Conservation (phyloP, 2,329 filamentous ascomycete species). For the Neofusicoccum sp. region DNA sequence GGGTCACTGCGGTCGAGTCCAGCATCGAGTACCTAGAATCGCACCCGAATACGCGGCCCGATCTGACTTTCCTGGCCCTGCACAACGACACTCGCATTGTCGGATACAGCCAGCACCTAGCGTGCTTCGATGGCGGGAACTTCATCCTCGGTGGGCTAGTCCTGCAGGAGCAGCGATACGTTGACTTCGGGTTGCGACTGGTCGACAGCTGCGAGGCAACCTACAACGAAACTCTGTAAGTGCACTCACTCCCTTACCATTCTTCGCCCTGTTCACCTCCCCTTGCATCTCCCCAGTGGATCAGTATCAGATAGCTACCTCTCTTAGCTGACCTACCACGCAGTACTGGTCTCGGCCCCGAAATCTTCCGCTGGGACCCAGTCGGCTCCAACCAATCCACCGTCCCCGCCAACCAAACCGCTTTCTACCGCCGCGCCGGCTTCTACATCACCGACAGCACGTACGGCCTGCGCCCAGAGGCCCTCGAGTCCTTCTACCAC, state of each 20-base stretch:
- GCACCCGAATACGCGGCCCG: slow-evolving; percentile 64
- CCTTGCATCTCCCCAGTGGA: too few relatives aligned
- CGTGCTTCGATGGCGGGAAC: slow-evolving; percentile 81
- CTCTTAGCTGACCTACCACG: too few relatives aligned
- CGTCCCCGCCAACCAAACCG: slow-evolving; percentile 26
- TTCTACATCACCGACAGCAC: slow-evolving; percentile 64
- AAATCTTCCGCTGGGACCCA: slow-evolving; percentile 49
- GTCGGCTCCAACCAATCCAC: slow-evolving; percentile 8
- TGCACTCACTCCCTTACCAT: too few relatives aligned
- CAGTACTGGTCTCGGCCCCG: slow-evolving; percentile 63
- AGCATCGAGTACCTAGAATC: slow-evolving; percentile 69
- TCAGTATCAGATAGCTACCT: too few relatives aligned
- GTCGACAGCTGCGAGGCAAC: slow-evolving; percentile 72
- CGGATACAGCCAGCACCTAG: slow-evolving; percentile 53
- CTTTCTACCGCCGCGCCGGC: slow-evolving; percentile 65
- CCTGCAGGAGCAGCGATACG: slow-evolving; percentile 63
- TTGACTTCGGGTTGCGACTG: slow-evolving; percentile 70
- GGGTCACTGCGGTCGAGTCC: slow-evolving; percentile 72
- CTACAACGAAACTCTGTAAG: slow-evolving; percentile 57
- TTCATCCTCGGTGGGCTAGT: slow-evolving; percentile 78
- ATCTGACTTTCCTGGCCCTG: slow-evolving; percentile 68
- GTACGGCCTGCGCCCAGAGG: slow-evolving; percentile 76
- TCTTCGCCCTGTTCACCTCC: too few relatives aligned
- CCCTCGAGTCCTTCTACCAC: slow-evolving; percentile 83
- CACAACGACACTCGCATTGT: slow-evolving; percentile 49